A percentile compares a stretch with the other conserved stretches of the same genome.
Evolutionary conservation across 352 stramenopile species (phyloP).

Genomic region (Phytophthora sansomeana): DNA sequence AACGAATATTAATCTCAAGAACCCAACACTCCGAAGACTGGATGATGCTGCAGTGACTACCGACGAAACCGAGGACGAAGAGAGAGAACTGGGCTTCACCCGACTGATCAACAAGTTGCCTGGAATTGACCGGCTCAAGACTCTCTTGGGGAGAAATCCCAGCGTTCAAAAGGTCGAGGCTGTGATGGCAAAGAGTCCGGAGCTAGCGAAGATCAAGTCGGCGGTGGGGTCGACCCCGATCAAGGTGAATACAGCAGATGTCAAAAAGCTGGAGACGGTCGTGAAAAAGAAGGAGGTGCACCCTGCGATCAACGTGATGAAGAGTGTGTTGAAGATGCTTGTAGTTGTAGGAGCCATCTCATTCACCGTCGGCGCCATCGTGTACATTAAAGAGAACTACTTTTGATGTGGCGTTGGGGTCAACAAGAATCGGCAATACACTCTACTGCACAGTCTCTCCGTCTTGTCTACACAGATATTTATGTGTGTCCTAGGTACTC

Average conservation of each 20-base stretch:
- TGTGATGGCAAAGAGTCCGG: not conserved
- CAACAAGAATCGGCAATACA: not conserved
- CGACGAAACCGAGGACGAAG: slow-evolving; percentile 13
- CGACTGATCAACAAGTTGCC: slow-evolving; percentile 9
- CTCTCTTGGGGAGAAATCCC: not conserved
- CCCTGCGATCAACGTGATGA: slow-evolving; percentile 19
- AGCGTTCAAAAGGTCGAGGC: not conserved
- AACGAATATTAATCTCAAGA: slow-evolving; percentile 12
- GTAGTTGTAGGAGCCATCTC: slow-evolving; percentile 18
- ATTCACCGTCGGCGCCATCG: slow-evolving; percentile 18
- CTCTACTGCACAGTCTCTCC: not conserved
- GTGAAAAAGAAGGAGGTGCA: slow-evolving; percentile 23
- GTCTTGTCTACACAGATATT: too few species aligned
- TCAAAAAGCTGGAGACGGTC: slow-evolving; percentile 1
- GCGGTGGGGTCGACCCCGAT: not conserved
- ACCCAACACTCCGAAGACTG: not conserved
- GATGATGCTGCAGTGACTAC: not conserved
- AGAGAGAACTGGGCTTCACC: slow-evolving; percentile 12
- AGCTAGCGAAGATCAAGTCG: slow-evolving; percentile 17
- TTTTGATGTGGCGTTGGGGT: not conserved
- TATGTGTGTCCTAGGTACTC: too few species aligned
- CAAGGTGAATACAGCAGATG: not conserved
- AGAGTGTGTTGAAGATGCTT: slow-evolving; percentile 34
- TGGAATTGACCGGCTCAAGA: not conserved
- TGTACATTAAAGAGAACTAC: slow-evolving; percentile 16